Percentiles rank a stretch among this genome's conserved stretches.
Evolutionary conservation across 2,329 filamentous ascomycete species (phyloP).

Genomic region (Pseudohalonectria lignicola): DNA sequence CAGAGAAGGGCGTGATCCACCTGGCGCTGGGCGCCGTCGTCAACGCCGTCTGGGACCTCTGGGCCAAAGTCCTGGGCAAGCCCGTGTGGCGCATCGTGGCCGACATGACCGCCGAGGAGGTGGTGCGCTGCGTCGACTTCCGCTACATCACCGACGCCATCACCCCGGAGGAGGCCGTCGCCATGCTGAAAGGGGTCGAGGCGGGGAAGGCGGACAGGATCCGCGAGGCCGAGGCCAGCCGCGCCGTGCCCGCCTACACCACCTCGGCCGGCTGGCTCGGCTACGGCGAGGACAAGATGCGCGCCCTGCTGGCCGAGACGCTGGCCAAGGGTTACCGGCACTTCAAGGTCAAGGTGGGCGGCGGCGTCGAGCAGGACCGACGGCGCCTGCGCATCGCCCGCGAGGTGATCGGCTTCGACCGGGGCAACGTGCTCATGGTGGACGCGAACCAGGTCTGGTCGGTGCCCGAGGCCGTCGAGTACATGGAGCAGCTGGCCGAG

Average conservation of each 20-base stretch:
- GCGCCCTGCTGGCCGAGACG: conserved; percentile 60
- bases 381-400: conserved; percentile 62
- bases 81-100: conserved; percentile 85
- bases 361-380: conserved; percentile 59
- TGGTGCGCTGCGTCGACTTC: conserved; percentile 85
- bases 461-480: conserved; percentile 76
- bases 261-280: conserved; percentile 89
- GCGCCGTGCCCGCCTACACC: conserved; percentile 81
- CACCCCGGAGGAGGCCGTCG: conserved; percentile 72
- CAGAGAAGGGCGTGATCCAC: conserved; percentile 90
- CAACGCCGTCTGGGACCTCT: conserved; percentile 92
- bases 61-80: conserved; percentile 77
- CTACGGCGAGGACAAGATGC: conserved; percentile 82
- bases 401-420: conserved; percentile 62
- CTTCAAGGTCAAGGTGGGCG: conserved; percentile 88
- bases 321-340: conserved; percentile 67
- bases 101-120: conserved; percentile 81
- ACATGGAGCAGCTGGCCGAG: conserved; percentile 72
- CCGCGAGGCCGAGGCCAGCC: conserved; percentile 59
- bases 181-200: conserved; percentile 56
- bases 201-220: conserved; percentile 59
- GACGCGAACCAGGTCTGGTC: conserved; percentile 92
- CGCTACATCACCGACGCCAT: conserved; percentile 91
- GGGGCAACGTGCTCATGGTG: conserved; percentile 79
- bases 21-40: conserved; percentile 81